phyloP scores from a whole-genome alignment of 371 early-diverging fungal species.

The Mortierella sp. region DNA sequence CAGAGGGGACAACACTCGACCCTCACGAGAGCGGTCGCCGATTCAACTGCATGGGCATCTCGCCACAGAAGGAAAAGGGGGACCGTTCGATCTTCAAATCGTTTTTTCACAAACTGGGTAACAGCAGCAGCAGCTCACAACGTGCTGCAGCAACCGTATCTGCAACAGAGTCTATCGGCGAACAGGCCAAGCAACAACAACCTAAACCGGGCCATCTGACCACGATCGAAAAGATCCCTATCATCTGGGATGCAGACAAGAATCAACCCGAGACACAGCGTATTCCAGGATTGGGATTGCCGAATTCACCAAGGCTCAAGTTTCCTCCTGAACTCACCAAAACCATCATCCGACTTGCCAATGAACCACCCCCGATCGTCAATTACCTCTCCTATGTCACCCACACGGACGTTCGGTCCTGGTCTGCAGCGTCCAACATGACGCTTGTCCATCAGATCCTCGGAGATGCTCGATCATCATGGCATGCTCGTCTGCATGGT shows the following conservation, averaged over 20 bases:
- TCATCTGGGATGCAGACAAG: slow-evolving; percentile 32
- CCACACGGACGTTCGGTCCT: slow-evolving; percentile 39
- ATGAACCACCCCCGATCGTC: slow-evolving; percentile 33
- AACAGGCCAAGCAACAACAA: neutral
- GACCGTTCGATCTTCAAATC: slow-evolving; percentile 7
- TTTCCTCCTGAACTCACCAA: slow-evolving; percentile 35
- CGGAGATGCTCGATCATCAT: slow-evolving; percentile 24
- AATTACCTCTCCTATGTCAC: slow-evolving; percentile 39
- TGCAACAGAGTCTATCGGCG: neutral
- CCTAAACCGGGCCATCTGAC: neutral
- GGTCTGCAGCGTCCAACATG: slow-evolving; percentile 45
- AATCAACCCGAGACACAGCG: slow-evolving; percentile 19
- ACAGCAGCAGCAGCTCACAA: neutral
- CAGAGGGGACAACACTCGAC: neutral
- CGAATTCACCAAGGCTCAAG: slow-evolving; percentile 10
- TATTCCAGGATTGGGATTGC: slow-evolving; percentile 30
- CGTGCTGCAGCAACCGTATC: neutral
- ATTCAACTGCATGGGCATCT: neutral
- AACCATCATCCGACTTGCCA: slow-evolving; percentile 24
- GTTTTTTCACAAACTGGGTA: slow-evolving; percentile 11
- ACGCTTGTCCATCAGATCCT: slow-evolving; percentile 33
- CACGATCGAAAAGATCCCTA: slow-evolving; percentile 29
- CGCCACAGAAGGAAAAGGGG: neutral
- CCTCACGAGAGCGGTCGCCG: neutral
- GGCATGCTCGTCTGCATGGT: slow-evolving; percentile 21